Evolutionary conservation across 2,329 filamentous ascomycete genomes (phyloP), one percentile per base, ranked within the genome.

Genomic region (Rugonectria rugulosa): DNA sequence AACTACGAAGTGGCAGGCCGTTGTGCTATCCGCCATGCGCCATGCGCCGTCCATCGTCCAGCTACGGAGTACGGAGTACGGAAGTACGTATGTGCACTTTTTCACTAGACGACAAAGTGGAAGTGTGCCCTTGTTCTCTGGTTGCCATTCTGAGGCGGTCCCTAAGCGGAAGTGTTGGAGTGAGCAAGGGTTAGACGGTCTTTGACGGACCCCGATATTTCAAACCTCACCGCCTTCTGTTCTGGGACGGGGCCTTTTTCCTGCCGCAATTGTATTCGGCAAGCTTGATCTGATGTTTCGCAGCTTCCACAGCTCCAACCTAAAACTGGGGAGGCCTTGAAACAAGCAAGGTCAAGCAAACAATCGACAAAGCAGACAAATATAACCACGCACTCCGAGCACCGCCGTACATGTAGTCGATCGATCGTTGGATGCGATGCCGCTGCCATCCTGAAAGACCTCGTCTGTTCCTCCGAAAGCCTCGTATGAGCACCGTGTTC

Each of bases 1-100:
- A 59, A 49, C n/a, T n/a, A n/a, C n/a, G n/a, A n/a, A n/a, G n/a
- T 56, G 57, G 55, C n/a, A n/a, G 63, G 62, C 64, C 53, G 62
- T 63, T 58, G 31, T 61, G 52, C 47, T 43, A 47, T 62, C 47
- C n/a, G n/a, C n/a, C n/a, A n/a, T n/a, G n/a, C n/a, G n/a, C n/a
- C n/a, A n/a, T n/a, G n/a, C n/a, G n/a, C n/a, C n/a, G n/a, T n/a
- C n/a, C n/a, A n/a, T n/a, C n/a, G n/a, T n/a, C n/a, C n/a, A n/a
- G n/a, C n/a, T n/a, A n/a, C n/a, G n/a, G n/a, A n/a, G n/a, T n/a
- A n/a, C n/a, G n/a, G n/a, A n/a, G n/a, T n/a, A n/a, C n/a, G n/a
- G n/a, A n/a, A n/a, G n/a, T n/a, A n/a, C n/a, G n/a, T n/a, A n/a
- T n/a, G n/a, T n/a, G n/a, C n/a, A n/a, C n/a, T n/a, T n/a, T n/a